A percentile compares a stretch with the other conserved stretches of the same genome.
Evolutionary conservation across 345 rosid species (phyloP).

Genomic region (Dimocarpus longan): DNA sequence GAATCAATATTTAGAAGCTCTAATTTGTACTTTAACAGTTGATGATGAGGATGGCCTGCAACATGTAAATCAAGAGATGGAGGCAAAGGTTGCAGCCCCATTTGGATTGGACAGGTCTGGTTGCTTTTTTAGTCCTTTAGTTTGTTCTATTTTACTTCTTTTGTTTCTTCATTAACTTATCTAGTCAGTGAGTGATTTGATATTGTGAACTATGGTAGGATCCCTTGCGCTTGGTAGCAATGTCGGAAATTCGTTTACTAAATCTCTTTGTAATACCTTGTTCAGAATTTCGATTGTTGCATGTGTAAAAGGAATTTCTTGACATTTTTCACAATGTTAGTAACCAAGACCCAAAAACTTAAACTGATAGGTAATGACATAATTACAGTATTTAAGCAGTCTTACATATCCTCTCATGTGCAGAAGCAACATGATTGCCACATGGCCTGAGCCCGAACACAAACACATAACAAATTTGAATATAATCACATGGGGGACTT

Average conservation of each 20-base stretch:
- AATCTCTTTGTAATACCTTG: neutral
- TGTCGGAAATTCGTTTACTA: neutral
- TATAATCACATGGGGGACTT: too few species aligned
- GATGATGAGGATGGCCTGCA: conserved; percentile 84
- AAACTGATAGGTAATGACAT: too few species aligned
- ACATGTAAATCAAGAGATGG: conserved; percentile 83
- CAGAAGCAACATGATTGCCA: too few species aligned
- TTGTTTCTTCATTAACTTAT: neutral
- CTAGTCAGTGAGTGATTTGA: neutral
- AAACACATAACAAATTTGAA: too few species aligned
- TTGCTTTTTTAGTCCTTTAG: neutral
- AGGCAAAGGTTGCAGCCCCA: conserved; percentile 65
- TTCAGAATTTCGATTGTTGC: neutral
- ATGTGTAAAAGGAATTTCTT: neutral
- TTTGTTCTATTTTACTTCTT: neutral
- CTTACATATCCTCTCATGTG: too few species aligned
- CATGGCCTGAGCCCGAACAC: too few species aligned
- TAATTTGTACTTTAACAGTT: conserved; percentile 56
- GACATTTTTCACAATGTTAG: neutral
- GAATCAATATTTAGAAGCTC: conserved; percentile 24
- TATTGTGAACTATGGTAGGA: neutral
- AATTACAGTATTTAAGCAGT: too few species aligned
- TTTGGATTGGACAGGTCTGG: conserved; percentile 60
- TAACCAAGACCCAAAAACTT: too few species aligned
- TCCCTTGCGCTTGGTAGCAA: neutral